Base-by-base conservation (phyloP, 169 alveolate genomes). In the Plasmodium yoelii region DNA sequence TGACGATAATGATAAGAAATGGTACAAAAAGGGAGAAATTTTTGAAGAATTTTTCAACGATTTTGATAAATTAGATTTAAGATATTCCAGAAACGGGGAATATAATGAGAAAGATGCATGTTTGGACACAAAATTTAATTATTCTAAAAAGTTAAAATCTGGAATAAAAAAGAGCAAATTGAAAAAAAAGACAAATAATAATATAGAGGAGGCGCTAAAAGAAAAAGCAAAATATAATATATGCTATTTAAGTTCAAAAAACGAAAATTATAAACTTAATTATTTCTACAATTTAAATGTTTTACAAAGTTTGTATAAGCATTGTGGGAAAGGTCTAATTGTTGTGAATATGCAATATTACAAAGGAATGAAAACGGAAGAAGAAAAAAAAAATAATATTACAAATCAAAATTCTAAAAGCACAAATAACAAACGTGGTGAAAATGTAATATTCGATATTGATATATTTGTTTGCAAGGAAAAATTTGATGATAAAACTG, bases 241-340 rank as follows among this genome's bases (percentile, higher is more conserved):
- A 47, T 86, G 91, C 42, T 86, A 69, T 64, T 51, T 68, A n/a
- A 59, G 53, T 34, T 26, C 87, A 47, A 57, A 72, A 34, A 60
- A 86, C 5, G 75, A 71, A 19, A 68, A 59, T 22, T 86, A 86
- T 60, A 47, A 60, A 64, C 47, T 68, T 60, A 86, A 71, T n/a
- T 86, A 86, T 47, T 86, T 65, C 61, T 34, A 56, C n/a, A 86
- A 71, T 69, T 44, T 86, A 34, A 71, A 55, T 26, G 56, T 86
- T 42, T 34, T 86, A 26, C 74, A 86, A 53, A 70, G 55, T 8
- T 9, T 86, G 86, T 86, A 86, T 39, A 86, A 65, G 55, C 71
- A 42, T 72, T 69, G 87, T 86, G 91, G 91, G 9, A 59, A 42
- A 13, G 91, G 91, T 19, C 64, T 86, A 59, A 72, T 86, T 22